phyloP scores from a whole-genome alignment of 805 yeast species.

The Nakazawaea peltata region DNA sequence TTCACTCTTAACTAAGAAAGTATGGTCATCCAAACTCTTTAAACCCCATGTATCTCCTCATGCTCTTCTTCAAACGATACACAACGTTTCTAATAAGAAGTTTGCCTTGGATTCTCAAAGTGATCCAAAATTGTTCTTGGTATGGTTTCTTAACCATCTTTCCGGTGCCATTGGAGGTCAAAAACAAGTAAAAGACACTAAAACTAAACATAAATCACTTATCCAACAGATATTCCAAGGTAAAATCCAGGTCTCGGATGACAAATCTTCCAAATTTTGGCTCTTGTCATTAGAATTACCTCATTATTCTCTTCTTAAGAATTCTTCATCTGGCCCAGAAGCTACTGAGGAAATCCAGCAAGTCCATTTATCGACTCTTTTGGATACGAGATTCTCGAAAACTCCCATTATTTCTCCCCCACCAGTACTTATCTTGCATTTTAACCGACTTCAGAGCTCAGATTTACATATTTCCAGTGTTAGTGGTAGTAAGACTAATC shows the following conservation, averaged over 20 bases:
- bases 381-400: conserved; percentile 28
- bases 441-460: conserved; percentile 41
- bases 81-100: conserved; percentile 31
- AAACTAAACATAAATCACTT: conserved; percentile 15
- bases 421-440: conserved; percentile 42
- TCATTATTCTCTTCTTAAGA: conserved; percentile 44
- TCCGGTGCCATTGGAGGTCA: neutral
- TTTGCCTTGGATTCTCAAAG: conserved; percentile 29
- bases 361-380: conserved; percentile 32
- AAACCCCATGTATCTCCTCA: conserved; percentile 60
- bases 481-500: conserved; percentile 36
- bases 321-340: conserved; percentile 29
- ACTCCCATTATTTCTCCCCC: conserved; percentile 40
- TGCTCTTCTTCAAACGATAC: conserved; percentile 47
- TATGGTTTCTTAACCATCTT: conserved; percentile 51
- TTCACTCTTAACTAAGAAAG: conserved; percentile 40
- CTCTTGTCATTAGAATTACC: conserved; percentile 55
- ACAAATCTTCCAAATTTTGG: conserved; percentile 35
- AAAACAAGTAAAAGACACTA: conserved; percentile 18
- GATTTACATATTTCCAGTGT: conserved; percentile 18
- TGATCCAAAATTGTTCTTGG: conserved; percentile 50
- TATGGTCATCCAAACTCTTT: conserved; percentile 59
- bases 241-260: conserved; percentile 27
- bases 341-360: conserved; percentile 42
- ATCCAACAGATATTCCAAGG: conserved; percentile 45